Evolutionary conservation across 2,329 filamentous ascomycete genomes (phyloP), one percentile per base, ranked within the genome.

Genomic region (Ophiosphaerella narmari): DNA sequence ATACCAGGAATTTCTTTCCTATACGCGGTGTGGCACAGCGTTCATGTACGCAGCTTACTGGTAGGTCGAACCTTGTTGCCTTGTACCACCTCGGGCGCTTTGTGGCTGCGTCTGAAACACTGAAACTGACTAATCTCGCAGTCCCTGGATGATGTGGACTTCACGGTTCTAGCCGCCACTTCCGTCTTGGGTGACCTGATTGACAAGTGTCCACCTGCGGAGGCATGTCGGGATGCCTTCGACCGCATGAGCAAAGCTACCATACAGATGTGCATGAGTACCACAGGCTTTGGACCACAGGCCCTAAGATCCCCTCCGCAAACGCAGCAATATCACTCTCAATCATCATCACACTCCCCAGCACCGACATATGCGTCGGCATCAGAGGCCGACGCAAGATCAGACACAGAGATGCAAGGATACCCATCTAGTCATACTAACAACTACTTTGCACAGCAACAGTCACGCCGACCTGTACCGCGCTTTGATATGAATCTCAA

Each of bases 11-110:
- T 97, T 51, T 96, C 93, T 21, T 97, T 97, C 72, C 81, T 97
- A 2, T 97, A 97, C 73, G 92, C 94, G 16, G 94, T 97, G 50
- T 97, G 93, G 93, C 93, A 97, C 74, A 97, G 93, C 9, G 86
- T 90, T 5, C 83, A 90, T 46, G 93, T 97, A 42, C 85, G 93
- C 63, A 91, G 88, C 70, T 86, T 90, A 48, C 78, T 97, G 73
- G 90, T 93, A 83, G 77, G 88, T 79, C 37, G 29, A 23, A 26
- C 23, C 21, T 32, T 41, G 21, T 29, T 33, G 42, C n/a, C 21
- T 44, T 57, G 55, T 60, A 48, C 52, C 43, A 59, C 49, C 34
- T 34, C 32, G 26, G 43, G 48, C 45, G 41, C 43, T 35, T 47
- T 35, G 33, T 18, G 9, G 40, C 16, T 31, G 8, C 29, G 5